phyloP scores from a whole-genome alignment of 2,329 filamentous ascomycete species.

The Emericellopsis atlantica region DNA sequence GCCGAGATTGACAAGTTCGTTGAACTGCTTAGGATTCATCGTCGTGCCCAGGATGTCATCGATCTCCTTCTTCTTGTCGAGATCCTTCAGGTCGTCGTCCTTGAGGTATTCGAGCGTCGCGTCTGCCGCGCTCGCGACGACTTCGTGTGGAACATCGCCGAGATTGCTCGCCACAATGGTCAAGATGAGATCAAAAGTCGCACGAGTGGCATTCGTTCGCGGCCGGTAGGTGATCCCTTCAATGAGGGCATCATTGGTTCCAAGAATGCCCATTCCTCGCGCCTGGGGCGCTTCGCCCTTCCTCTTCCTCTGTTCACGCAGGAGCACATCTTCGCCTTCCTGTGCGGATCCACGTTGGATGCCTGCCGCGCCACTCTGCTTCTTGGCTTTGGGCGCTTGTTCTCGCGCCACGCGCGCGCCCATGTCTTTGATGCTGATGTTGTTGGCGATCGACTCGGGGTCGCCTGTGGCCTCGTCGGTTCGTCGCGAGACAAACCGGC shows the following conservation, averaged over 20 bases:
- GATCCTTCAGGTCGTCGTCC: conserved; percentile 90
- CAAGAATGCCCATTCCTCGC: conserved; percentile 65
- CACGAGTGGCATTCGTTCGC: conserved; percentile 78
- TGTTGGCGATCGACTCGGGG: conserved; percentile 90
- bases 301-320: conserved; percentile 75
- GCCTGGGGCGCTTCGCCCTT: conserved; percentile 60
- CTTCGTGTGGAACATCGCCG: conserved; percentile 84
- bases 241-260: conserved; percentile 73
- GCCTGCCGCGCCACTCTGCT: conserved; percentile 51
- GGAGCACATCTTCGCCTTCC: conserved; percentile 74
- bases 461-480: conserved; percentile 94
- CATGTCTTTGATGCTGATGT: conserved; percentile 92
- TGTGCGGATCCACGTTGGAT: conserved; percentile 63
- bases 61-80: conserved; percentile 96
- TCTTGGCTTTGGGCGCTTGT: conserved; percentile 69
- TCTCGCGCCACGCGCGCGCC: conserved; percentile 73
- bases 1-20: conserved; percentile 87
- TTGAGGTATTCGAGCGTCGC: conserved; percentile 85
- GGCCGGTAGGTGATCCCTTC: conserved; percentile 89
- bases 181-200: conserved; percentile 87
- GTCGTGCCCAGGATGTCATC: conserved; percentile 83
- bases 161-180: conserved; percentile 80
- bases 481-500: conserved; percentile 83
- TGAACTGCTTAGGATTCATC: conserved; percentile 83
- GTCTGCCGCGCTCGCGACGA: conserved; percentile 88